phyloP scores from a whole-genome alignment of 768 basidiomycete genomes.

The Leccinum broughii region DNA sequence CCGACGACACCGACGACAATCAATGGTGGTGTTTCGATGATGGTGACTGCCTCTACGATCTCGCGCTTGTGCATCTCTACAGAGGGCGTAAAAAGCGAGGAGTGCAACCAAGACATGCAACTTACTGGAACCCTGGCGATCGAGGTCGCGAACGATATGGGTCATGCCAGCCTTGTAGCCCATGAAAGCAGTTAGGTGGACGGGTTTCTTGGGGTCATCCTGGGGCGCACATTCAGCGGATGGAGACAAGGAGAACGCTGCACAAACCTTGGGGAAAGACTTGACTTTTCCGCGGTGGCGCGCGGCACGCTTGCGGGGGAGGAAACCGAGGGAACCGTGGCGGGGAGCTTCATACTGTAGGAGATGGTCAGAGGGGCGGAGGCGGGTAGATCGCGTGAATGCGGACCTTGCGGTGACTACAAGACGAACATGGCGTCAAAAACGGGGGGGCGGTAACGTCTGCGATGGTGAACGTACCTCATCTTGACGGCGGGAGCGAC shows the following conservation, averaged over 20 bases:
- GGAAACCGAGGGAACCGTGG: slow-evolving; percentile 96
- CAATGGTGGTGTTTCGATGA: slow-evolving; percentile 97
- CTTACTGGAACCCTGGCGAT: slow-evolving; percentile 98
- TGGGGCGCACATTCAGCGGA: slow-evolving; percentile 33
- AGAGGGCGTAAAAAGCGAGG: slow-evolving; percentile 2
- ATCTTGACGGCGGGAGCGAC: slow-evolving; percentile 45
- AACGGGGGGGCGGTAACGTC: neutral
- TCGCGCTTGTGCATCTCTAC: slow-evolving; percentile 99
- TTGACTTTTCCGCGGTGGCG: slow-evolving; percentile 99
- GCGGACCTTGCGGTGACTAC: slow-evolving; percentile 84
- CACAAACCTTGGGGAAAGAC: slow-evolving; percentile 93
- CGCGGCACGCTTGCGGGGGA: slow-evolving; percentile 94
- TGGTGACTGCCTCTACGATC: slow-evolving; percentile 95
- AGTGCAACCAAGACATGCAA: slow-evolving; percentile 18
- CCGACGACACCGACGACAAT: slow-evolving; percentile 97
- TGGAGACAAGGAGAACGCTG: neutral
- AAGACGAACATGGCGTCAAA: slow-evolving; percentile 3
- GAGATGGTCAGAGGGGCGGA: slow-evolving; percentile 22
- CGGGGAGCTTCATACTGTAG: slow-evolving; percentile 95
- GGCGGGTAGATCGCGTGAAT: slow-evolving; percentile 22
- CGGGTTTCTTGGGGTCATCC: slow-evolving; percentile 99
- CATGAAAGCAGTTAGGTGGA: slow-evolving; percentile 97
- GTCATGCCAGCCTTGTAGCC: slow-evolving; percentile 99
- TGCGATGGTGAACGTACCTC: slow-evolving; percentile 49
- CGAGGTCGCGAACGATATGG: slow-evolving; percentile 98